Conservation (phyloP, 2,329 filamentous ascomycete genomes). For the Penicillium sp. region DNA sequence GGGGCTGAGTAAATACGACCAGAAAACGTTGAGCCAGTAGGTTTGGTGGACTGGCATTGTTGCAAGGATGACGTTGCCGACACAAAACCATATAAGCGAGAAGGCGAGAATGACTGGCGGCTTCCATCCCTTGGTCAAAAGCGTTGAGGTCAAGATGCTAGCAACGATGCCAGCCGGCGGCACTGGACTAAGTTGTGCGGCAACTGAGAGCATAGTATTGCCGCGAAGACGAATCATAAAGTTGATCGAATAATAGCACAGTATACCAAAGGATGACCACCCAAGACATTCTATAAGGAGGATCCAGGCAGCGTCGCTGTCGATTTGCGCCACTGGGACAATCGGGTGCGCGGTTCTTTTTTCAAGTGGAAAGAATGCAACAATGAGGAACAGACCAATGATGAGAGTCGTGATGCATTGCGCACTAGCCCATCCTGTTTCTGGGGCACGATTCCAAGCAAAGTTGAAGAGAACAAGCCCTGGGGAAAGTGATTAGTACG, state of each 20-base stretch:
- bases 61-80: constrained; percentile 30
- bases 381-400: constrained; percentile 54
- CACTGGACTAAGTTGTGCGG: constrained; percentile 33
- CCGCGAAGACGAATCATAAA: constrained; percentile 28
- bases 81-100: background rate
- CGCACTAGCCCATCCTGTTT: constrained; percentile 57
- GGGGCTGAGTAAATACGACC: constrained; percentile 57
- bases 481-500: constrained; percentile 22
- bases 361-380: constrained; percentile 56
- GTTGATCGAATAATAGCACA: constrained; percentile 43
- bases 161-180: constrained; percentile 32
- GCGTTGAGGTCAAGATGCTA: constrained; percentile 27
- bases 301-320: constrained; percentile 33
- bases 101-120: background rate
- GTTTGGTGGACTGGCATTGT: constrained; percentile 54
- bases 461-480: constrained; percentile 65
- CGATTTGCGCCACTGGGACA: constrained; percentile 52
- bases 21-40: constrained; percentile 65
- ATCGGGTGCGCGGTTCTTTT: constrained; percentile 50
- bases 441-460: constrained; percentile 63
- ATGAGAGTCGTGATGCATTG: constrained; percentile 59
- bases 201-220: constrained; percentile 26
- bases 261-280: constrained; percentile 44
- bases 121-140: too few species aligned
- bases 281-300: constrained; percentile 42